Percentiles rank a stretch among this genome's conserved stretches.
phyloP scores from a whole-genome alignment of 306 rosid species.

The Luffa acutangula region DNA sequence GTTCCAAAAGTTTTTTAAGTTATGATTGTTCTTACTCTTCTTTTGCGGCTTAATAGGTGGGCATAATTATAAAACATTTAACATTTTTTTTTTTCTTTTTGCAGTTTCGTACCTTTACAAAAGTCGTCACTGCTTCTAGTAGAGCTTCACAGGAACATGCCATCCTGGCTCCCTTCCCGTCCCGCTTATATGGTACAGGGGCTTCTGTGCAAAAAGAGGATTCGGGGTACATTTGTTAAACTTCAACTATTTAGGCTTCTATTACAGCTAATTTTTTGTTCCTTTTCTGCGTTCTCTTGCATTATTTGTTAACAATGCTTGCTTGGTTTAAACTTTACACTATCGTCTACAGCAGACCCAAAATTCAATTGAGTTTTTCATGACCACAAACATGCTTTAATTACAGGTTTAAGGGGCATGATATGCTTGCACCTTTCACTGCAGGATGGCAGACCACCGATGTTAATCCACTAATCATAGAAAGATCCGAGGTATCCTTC shows the following conservation, averaged over 20 bases:
- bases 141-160: conserved; percentile 29
- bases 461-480: conserved; percentile 61
- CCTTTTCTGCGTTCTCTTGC: neutral
- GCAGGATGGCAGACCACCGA: conserved; percentile 69
- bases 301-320: neutral
- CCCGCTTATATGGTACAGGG: conserved; percentile 34
- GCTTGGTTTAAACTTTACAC: neutral
- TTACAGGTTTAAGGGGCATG: conserved; percentile 69
- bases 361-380: neutral
- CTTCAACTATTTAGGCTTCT: neutral
- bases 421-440: conserved; percentile 99
- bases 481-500: conserved; percentile 56
- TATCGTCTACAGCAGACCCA: neutral
- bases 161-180: conserved; percentile 29
- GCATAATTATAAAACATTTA: neutral
- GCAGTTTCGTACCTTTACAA: conserved; percentile 45
- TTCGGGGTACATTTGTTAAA: conserved; percentile 34
- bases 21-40: neutral
- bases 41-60: neutral
- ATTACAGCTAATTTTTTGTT: neutral
- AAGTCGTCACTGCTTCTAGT: conserved; percentile 24
- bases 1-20: neutral
- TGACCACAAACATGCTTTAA: conserved; percentile 10
- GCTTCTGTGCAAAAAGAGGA: conserved; percentile 44
- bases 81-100: neutral